Evolutionary conservation across 495 filamentous ascomycete genomes (phyloP).

Genomic region (Amphirosellinia nigrospora): DNA sequence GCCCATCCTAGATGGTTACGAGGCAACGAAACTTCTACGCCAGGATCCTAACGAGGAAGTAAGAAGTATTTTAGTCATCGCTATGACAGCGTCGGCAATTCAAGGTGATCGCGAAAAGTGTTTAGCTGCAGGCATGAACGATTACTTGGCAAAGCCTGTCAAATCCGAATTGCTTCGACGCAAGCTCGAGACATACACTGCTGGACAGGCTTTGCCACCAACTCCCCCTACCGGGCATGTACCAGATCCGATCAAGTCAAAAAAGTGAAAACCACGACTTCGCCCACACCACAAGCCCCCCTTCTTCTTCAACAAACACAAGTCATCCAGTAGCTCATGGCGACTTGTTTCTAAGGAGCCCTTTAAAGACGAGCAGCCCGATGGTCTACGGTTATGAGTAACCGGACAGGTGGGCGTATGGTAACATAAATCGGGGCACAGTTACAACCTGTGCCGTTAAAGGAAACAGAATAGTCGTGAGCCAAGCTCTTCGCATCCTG

Average conservation of each 20-base stretch:
- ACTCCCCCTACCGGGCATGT: slow-evolving; percentile 31
- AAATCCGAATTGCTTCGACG: slow-evolving; percentile 73
- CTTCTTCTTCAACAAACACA: slow-evolving; percentile 1
- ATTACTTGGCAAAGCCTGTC: slow-evolving; percentile 92
- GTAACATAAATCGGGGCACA: not conserved
- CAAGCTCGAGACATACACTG: slow-evolving; percentile 72
- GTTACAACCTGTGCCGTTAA: not conserved
- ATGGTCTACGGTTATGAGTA: not conserved
- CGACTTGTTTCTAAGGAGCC: not conserved
- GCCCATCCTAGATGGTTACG: slow-evolving; percentile 93
- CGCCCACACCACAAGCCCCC: slow-evolving; percentile 25
- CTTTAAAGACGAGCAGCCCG: not conserved
- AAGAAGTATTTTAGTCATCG: slow-evolving; percentile 80
- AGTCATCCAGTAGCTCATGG: slow-evolving; percentile 17
- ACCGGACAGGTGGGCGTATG: not conserved
- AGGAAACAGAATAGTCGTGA: not conserved
- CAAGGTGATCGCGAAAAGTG: slow-evolving; percentile 92
- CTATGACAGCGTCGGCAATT: slow-evolving; percentile 93
- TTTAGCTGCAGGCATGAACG: slow-evolving; percentile 91
- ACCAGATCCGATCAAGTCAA: slow-evolving; percentile 26
- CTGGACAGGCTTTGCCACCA: slow-evolving; percentile 37
- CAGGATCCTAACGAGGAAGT: slow-evolving; percentile 75
- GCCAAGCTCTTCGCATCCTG: not conserved
- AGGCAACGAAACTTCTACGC: slow-evolving; percentile 82
- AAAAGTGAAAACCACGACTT: slow-evolving; percentile 18